These are phyloP conservation scores for Trametes cinnabarina DNA, from an alignment of 768 basidiomycete species.

Conservation along the genomic window DNA sequence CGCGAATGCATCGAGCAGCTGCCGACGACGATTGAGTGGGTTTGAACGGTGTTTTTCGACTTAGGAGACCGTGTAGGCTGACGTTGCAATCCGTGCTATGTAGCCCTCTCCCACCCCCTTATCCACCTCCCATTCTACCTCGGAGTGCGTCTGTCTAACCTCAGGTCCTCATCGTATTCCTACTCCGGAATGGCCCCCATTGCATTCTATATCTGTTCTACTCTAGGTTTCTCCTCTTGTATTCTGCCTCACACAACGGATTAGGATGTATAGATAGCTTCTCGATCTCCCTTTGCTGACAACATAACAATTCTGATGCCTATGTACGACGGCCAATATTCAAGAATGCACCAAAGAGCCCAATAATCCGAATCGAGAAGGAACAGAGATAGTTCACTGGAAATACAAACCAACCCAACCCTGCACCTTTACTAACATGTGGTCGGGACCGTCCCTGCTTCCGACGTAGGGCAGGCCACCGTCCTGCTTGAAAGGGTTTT, in stretches of 20 bases:
- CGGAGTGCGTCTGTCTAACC: neutral
- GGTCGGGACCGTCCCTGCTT: constrained; percentile 31
- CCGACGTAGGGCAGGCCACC: constrained; percentile 29
- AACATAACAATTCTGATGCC: neutral
- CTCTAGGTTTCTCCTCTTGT: neutral
- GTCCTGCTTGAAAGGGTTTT: constrained; percentile 21
- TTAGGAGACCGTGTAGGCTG: neutral
- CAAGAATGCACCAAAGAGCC: too few relatives aligned
- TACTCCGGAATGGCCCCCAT: too few relatives aligned
- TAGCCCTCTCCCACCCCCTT: neutral
- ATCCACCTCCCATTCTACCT: neutral
- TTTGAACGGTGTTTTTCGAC: neutral
- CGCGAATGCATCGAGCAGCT: constrained; percentile 52
- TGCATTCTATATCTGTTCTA: neutral
- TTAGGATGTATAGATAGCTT: neutral
- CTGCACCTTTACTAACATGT: constrained; percentile 21
- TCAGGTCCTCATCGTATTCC: too few relatives aligned
- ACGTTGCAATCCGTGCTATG: neutral
- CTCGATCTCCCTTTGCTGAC: neutral
- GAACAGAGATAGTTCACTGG: constrained; percentile 1
- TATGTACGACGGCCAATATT: too few relatives aligned
- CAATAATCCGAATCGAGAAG: too few relatives aligned
- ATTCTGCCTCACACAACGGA: neutral
- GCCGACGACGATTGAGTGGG: constrained; percentile 38
- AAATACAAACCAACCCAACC: constrained; percentile 34